Percentiles rank a stretch among this genome's conserved stretches.
These are phyloP conservation scores for Prunus kanzakura DNA, from an alignment of 306 rosid genomes.

Conservation along the genomic window DNA sequence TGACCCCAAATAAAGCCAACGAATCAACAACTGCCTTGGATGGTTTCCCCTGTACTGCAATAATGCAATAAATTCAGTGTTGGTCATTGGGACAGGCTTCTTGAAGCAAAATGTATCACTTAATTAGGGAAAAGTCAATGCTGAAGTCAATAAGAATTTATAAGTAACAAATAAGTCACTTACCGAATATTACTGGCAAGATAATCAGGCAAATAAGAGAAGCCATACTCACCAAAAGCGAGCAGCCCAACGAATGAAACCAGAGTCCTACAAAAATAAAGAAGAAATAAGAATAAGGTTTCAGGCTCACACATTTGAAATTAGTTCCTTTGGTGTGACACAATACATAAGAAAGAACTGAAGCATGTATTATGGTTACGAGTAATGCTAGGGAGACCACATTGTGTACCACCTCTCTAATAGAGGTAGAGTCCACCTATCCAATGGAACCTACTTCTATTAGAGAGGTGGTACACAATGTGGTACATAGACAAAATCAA, in stretches of 20 bases:
- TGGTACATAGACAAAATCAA: not conserved
- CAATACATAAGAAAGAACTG: not conserved
- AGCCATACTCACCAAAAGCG: slow-evolving; percentile 96
- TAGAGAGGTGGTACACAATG: no score
- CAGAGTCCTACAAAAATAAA: slow-evolving; percentile 62
- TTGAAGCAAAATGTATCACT: not conserved
- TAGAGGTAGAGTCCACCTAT: no score
- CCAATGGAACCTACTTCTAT: no score
- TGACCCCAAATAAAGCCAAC: slow-evolving; percentile 97
- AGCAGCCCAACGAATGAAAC: slow-evolving; percentile 87
- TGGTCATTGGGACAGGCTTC: slow-evolving; percentile 5
- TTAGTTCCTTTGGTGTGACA: not conserved
- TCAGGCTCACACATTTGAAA: not conserved
- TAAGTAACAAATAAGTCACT: slow-evolving; percentile 26
- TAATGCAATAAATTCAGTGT: slow-evolving; percentile 28
- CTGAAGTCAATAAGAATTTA: slow-evolving; percentile 13
- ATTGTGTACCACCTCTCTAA: no score
- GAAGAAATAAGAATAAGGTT: not conserved
- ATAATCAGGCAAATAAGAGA: slow-evolving; percentile 78
- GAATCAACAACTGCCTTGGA: slow-evolving; percentile 87
- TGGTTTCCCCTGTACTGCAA: slow-evolving; percentile 94
- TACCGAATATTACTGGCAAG: slow-evolving; percentile 85
- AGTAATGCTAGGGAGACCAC: no score
- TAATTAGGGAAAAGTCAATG: slow-evolving; percentile 7
- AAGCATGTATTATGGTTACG: not conserved